Evolutionary conservation across 768 basidiomycete genomes (phyloP), one percentile per base, ranked within the genome.

Genomic region (Rickenella mellea): DNA sequence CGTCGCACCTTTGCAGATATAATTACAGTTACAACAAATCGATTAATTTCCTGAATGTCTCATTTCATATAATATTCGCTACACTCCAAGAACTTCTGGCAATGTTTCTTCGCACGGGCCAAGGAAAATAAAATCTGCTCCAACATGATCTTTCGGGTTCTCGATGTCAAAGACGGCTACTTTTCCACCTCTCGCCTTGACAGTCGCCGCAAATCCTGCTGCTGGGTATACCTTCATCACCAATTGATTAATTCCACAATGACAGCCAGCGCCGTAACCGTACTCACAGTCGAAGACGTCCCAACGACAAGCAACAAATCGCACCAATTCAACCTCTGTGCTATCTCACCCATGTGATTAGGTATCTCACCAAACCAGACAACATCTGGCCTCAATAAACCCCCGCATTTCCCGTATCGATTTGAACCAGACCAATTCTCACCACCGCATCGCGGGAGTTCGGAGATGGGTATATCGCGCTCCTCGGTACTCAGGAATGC

Each of bases 91-190:
- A 11, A 64, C 71, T 40, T 58, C 50, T 1, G 70, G 66, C 29
- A 77, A 54, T 9, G 57, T 64, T 25, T 64, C 59, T 52, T 73
- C 73, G 49, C 73, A 76, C 27, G 67, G 64, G 1, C 74, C 71
- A 8, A 68, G 46, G 51, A 77, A 74, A n/a, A 73, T 51, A 50
- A 68, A 78, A 49, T 76, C 68, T 0, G 70, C 70, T 0, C 66
- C 53, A 12, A 59, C 49, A 38, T 70, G 68, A 1, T 62, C 66
- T 12, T 51, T 28, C 15, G 47, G 59, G 6, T 55, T 39, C 24
- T 65, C 57, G 11, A 62, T 17, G 33, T 64, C 63, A 52, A 63
- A 62, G 5, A 65, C 57, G 0, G 66, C 64, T 5, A 61, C 60
- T 31, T 54, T 60, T 10, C 62, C 66, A 6, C 62, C 65, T 14